phyloP scores from a whole-genome alignment of 2,329 filamentous ascomycete genomes.

The Sporothrix protearum region DNA sequence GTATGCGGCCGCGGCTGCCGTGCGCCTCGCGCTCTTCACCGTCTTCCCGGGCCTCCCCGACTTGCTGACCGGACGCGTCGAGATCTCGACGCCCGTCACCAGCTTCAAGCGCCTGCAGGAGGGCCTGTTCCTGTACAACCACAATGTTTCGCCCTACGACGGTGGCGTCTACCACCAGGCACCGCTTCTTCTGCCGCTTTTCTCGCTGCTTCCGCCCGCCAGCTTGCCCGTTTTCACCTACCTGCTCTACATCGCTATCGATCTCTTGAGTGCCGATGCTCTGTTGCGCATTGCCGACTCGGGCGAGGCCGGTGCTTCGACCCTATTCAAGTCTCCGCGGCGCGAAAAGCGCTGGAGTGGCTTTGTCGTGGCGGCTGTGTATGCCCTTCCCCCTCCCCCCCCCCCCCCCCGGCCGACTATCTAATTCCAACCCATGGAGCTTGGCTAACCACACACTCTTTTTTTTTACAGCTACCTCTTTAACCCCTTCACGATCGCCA shows the following conservation, averaged over 20 bases:
- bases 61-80: conserved; percentile 83
- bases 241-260: conserved; percentile 74
- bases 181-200: conserved; percentile 84
- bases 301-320: conserved; percentile 70
- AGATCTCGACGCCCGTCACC: conserved; percentile 93
- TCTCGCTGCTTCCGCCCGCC: conserved; percentile 77
- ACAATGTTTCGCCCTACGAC: conserved; percentile 95
- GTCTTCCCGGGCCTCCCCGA: conserved; percentile 80
- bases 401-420: no score
- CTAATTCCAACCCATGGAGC: background rate
- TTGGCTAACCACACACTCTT: background rate
- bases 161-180: conserved; percentile 82
- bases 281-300: conserved; percentile 77
- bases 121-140: conserved; percentile 90
- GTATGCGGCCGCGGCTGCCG: conserved; percentile 69
- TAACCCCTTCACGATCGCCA: conserved; percentile 89
- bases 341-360: conserved; percentile 71
- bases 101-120: conserved; percentile 99
- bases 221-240: conserved; percentile 69
- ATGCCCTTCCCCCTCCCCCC: conserved; percentile 35
- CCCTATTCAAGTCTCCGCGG: conserved; percentile 73
- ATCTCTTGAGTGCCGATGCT: conserved; percentile 77
- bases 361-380: conserved; percentile 74
- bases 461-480: conserved; percentile 68
- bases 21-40: conserved; percentile 76